Evolutionary conservation across 805 yeast genomes (phyloP).

Genomic region (Metschnikowia peoriensis): DNA sequence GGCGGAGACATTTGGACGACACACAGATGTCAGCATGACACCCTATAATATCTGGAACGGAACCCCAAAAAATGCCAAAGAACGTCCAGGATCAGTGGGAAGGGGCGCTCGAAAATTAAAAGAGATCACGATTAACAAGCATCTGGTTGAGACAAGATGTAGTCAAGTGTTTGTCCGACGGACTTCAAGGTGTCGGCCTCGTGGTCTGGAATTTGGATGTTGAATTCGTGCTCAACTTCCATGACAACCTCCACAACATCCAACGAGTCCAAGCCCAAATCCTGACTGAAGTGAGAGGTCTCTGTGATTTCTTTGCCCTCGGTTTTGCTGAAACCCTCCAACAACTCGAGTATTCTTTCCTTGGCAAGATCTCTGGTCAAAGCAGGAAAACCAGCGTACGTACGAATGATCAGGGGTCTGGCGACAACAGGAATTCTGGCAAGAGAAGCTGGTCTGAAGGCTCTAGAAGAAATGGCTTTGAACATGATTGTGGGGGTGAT

Average conservation of each 20-base stretch:
- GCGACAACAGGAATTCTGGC: slow-evolving; percentile 18
- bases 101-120: background rate
- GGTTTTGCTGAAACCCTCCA: slow-evolving; percentile 64
- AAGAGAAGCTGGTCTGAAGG: slow-evolving; percentile 13
- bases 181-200: slow-evolving; percentile 47
- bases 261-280: slow-evolving; percentile 47
- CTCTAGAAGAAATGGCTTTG: slow-evolving; percentile 28
- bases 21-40: background rate
- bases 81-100: background rate
- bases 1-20: background rate
- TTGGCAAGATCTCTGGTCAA: slow-evolving; percentile 60
- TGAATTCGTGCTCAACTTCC: slow-evolving; percentile 49
- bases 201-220: slow-evolving; percentile 46
- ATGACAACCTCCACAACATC: slow-evolving; percentile 47
- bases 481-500: slow-evolving; percentile 24
- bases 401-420: slow-evolving; percentile 23
- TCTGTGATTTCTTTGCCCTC: slow-evolving; percentile 40
- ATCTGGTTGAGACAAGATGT: slow-evolving; percentile 41
- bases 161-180: slow-evolving; percentile 45
- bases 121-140: slow-evolving; percentile 28
- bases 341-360: slow-evolving; percentile 60
- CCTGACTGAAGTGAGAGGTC: slow-evolving; percentile 35
- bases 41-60: background rate
- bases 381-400: slow-evolving; percentile 58
- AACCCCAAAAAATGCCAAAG: background rate